Base-by-base conservation (phyloP, 345 rosid genomes). In the Rhizophora apiculata region DNA sequence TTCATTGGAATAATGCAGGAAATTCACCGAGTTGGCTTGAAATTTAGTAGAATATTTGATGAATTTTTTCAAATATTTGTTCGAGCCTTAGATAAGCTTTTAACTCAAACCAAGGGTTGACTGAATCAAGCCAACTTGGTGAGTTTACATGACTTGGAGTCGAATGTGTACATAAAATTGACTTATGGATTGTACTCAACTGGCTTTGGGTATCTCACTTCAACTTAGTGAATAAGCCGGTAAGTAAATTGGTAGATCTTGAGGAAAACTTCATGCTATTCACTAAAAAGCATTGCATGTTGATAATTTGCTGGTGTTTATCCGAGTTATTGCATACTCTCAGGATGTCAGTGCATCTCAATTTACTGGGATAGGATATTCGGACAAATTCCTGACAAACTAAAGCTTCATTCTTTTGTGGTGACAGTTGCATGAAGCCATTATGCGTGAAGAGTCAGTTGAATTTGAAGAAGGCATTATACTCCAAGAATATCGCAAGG, bases 351-450 rank as follows among this genome's bases (percentile, higher is more conserved):
- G 29, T 26, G 39, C 26, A 16, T 18, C 13, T 43, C 49, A 43
- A 43, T 43, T 43, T 43, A 13, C 49, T 43, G 3, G 18, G 18
- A 43, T 13, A 13, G 15, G 29, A 55, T 6, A 46, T 30, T 52
- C 19, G 29, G 34, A 39, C 21, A 24, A 16, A 68, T 60, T 60
- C 67, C 60, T 73, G 43, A 81, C 55, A 62, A 31, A 69, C 62
- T 48, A 46, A 43, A 3, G 19, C 36, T 71, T 37, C 18, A 32
- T 62, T 67, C 65, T 56, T 61, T 26, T 2, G 70, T 66, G 73
- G 64, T 64, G 53, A 80, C 72, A 93, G 98, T 76, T 91, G 76
- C 99, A 92, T 48, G 99, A 95, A 80, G 99, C 99, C 59, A 92
- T 95, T 74, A 88, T 92, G 97, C 86, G 87, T 0, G 96, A 92